Percentiles rank a stretch among this genome's conserved stretches.
phyloP scores from a whole-genome alignment of 2,329 filamentous ascomycete genomes.

The Triangularia verruculosa region DNA sequence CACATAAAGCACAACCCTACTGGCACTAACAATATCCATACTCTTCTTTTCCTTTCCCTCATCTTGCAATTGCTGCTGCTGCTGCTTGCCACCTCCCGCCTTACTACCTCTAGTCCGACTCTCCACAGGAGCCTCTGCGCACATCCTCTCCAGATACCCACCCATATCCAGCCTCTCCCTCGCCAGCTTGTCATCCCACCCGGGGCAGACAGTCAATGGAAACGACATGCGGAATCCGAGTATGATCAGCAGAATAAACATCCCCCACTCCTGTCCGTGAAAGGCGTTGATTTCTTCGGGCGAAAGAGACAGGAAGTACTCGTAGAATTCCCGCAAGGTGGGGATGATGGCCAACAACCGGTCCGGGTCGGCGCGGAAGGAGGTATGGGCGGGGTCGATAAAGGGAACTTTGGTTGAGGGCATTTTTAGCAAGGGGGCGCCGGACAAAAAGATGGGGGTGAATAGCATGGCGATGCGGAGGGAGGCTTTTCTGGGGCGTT shows the following conservation, averaged over 20 bases:
- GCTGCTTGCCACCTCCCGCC: neutral
- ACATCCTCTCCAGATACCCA: slow-evolving; percentile 39
- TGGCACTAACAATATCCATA: slow-evolving; percentile 45
- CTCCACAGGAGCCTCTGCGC: slow-evolving; percentile 1
- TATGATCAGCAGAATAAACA: slow-evolving; percentile 41
- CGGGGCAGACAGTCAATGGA: slow-evolving; percentile 38
- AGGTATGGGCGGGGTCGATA: neutral
- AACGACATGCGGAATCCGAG: slow-evolving; percentile 48
- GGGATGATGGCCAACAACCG: slow-evolving; percentile 23
- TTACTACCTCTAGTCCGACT: slow-evolving; percentile 9
- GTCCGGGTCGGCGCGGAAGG: slow-evolving; percentile 19
- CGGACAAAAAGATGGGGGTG: slow-evolving; percentile 40
- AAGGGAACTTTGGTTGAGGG: slow-evolving; percentile 16
- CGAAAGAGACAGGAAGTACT: slow-evolving; percentile 26
- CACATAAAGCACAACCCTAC: slow-evolving; percentile 44
- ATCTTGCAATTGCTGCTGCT: too few species aligned
- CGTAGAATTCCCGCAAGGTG: slow-evolving; percentile 29
- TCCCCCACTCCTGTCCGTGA: slow-evolving; percentile 42
- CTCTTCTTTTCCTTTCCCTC: slow-evolving; percentile 22
- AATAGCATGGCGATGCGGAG: slow-evolving; percentile 37
- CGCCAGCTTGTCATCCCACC: slow-evolving; percentile 38
- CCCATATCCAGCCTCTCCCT: slow-evolving; percentile 40
- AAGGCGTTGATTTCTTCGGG: slow-evolving; percentile 36
- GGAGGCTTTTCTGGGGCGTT: slow-evolving; percentile 20
- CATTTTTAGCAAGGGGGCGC: slow-evolving; percentile 37